A percentile compares a stretch with the other conserved stretches of the same genome.
Evolutionary conservation across 306 rosid species (phyloP).

Genomic region (Cajanus cajan): DNA sequence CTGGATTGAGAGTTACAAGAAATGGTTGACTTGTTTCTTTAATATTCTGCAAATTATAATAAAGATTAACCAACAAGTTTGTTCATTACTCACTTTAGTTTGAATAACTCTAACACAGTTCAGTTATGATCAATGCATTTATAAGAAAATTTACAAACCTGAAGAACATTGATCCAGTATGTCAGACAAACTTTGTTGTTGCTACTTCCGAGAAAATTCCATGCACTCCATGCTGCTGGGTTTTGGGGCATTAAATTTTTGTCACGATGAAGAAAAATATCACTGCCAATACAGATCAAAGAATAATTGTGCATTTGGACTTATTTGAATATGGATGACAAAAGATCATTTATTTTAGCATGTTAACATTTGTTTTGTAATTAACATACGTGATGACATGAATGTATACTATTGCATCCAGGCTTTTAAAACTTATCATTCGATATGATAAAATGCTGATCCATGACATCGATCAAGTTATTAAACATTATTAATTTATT

Average conservation of each 20-base stretch:
- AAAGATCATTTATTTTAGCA: slow-evolving; percentile 15
- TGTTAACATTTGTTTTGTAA: not conserved
- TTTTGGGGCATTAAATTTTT: slow-evolving; percentile 85
- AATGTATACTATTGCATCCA: not conserved
- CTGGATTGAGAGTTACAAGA: slow-evolving; percentile 88
- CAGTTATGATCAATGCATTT: not conserved
- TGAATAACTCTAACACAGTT: not conserved
- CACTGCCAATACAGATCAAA: slow-evolving; percentile 73
- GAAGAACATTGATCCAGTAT: slow-evolving; percentile 94
- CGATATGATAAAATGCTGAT: not conserved
- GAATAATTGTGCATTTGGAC: slow-evolving; percentile 40
- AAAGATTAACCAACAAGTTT: slow-evolving; percentile 7
- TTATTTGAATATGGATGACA: slow-evolving; percentile 15
- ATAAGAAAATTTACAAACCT: slow-evolving; percentile 50
- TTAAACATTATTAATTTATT: not conserved
- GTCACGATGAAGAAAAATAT: slow-evolving; percentile 91
- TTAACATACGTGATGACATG: not conserved
- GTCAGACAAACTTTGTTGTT: slow-evolving; percentile 71
- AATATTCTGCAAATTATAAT: slow-evolving; percentile 61
- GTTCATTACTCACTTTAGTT: not conserved
- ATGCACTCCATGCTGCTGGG: slow-evolving; percentile 95
- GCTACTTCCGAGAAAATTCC: slow-evolving; percentile 84
- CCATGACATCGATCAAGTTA: not conserved
- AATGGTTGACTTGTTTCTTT: slow-evolving; percentile 61
- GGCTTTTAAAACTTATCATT: not conserved